A percentile compares a stretch with the other conserved stretches of the same genome.
phyloP scores from a whole-genome alignment of 148 eudicot species.

The Nyssa sinensis region DNA sequence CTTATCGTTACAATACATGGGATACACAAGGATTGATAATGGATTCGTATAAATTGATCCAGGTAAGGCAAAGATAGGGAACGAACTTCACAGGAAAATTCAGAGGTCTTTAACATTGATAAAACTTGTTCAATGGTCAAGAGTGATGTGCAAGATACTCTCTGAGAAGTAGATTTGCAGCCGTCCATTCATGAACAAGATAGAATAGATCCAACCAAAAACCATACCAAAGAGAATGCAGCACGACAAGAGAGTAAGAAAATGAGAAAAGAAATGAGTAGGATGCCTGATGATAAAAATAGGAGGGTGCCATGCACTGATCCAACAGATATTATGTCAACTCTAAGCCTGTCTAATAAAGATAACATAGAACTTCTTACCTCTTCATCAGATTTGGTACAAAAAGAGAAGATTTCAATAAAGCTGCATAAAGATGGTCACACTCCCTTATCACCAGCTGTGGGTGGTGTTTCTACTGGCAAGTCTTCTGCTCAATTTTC shows the following conservation, averaged over 20 bases:
- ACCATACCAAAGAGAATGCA: conserved; percentile 8
- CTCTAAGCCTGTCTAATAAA: too few relatives aligned
- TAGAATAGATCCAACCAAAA: conserved; percentile 9
- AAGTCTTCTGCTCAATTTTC: conserved; percentile 15
- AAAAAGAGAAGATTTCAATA: too few relatives aligned
- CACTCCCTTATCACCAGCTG: too few relatives aligned
- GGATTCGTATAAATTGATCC: not conserved
- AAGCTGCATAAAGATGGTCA: too few relatives aligned
- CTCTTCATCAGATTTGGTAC: too few relatives aligned
- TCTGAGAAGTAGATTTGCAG: conserved; percentile 3
- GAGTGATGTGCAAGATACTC: conserved; percentile 1
- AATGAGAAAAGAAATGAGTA: conserved; percentile 8
- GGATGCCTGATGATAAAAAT: not conserved
- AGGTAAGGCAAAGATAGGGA: not conserved
- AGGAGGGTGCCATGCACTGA: not conserved
- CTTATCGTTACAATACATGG: not conserved
- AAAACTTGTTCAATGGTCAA: too few relatives aligned
- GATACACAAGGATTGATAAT: not conserved
- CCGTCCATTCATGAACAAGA: not conserved
- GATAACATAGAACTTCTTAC: too few relatives aligned
- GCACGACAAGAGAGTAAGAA: not conserved
- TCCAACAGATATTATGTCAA: conserved; percentile 9
- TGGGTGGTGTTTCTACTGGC: conserved; percentile 8
- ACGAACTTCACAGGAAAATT: not conserved
- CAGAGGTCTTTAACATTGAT: too few relatives aligned